Percentiles rank a stretch among this genome's conserved stretches.
These are phyloP conservation scores for Eucommia ulmoides DNA, from an alignment of 257 asterid genomes.

Conservation along the genomic window DNA sequence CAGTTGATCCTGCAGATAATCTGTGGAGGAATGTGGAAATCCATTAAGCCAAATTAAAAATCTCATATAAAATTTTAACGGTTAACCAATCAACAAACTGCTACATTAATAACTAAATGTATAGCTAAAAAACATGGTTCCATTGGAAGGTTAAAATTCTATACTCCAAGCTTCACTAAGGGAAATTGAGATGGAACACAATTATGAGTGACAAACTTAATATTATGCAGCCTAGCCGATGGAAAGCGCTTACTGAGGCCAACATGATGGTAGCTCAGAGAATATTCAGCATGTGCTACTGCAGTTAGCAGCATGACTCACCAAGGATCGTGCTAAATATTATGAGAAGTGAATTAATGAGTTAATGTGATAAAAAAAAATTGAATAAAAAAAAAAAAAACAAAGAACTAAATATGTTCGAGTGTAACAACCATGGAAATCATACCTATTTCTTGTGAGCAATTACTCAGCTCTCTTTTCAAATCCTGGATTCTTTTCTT, in stretches of 20 bases:
- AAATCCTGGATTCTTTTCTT: conserved; percentile 54
- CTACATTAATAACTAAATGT: too few relatives aligned
- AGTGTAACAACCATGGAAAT: conserved; percentile 8
- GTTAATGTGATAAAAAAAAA: conserved; percentile 6
- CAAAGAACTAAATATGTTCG: not conserved
- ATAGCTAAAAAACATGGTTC: too few relatives aligned
- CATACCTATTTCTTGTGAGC: conserved; percentile 81
- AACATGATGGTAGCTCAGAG: not conserved
- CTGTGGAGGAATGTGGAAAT: conserved; percentile 31
- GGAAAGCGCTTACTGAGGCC: too few relatives aligned
- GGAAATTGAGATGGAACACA: too few relatives aligned
- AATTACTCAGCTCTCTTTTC: conserved; percentile 73
- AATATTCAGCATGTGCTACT: not conserved
- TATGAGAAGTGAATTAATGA: conserved; percentile 4
- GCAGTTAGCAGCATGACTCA: conserved; percentile 5
- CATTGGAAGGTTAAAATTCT: too few relatives aligned
- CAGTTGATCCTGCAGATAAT: conserved; percentile 90
- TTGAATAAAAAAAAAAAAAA: too few relatives aligned
- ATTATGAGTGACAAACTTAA: too few relatives aligned
- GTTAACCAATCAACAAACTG: too few relatives aligned
- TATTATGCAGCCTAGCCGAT: too few relatives aligned
- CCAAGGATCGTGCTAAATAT: not conserved
- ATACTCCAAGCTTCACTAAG: too few relatives aligned
- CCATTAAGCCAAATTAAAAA: conserved; percentile 13
- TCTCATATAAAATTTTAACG: too few relatives aligned